Base-by-base conservation (phyloP, 257 asterid genomes). In the Petunia secreta region DNA sequence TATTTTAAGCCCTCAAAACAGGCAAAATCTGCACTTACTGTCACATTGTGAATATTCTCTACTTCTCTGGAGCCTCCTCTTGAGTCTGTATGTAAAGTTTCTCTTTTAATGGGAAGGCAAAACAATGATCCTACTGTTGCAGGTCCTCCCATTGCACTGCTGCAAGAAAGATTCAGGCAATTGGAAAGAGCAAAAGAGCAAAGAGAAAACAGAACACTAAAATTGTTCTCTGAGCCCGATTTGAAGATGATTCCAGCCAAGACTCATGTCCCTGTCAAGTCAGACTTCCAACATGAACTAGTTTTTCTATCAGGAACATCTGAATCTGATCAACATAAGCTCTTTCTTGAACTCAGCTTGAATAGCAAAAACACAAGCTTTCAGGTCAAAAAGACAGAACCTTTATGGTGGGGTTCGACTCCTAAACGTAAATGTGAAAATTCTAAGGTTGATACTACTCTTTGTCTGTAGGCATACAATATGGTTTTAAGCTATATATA, bases 131-230 rank as follows among this genome's bases (percentile, higher is more conserved):
- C 75, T 38, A 63, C 82, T 36, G 39, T 64, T 77, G 66, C 69
- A n/a, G 81, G 88, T 54, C 65, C 89, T 16, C 83, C 87, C 5
- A 83, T 86, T 75, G 84, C 83, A 48, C 76, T 86, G 46, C 74
- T 85, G 14, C 86, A 83, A 80, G 85, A 85, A 77, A 83, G 88
- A 73, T 85, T 85, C 80, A 85, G 76, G 79, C 83, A 78, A 78
- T 65, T 85, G 16, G 83, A 83, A 37, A 81, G 66, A 58, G 69
- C 80, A 74, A 86, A 60, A 78, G 82, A 78, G 75, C 80, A 66
- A 79, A 78, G 87, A 66, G 84, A 81, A 41, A 84, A 71, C 11
- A 43, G 68, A 65, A 60, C 79, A 46, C 4, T 41, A 0, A 63
- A 58, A 8, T 41, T 81, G 41, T 73, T 82, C 54, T 52, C 81